Base-by-base conservation (phyloP, 1,284 basidiomycete species). In the Cerrena zonata region DNA sequence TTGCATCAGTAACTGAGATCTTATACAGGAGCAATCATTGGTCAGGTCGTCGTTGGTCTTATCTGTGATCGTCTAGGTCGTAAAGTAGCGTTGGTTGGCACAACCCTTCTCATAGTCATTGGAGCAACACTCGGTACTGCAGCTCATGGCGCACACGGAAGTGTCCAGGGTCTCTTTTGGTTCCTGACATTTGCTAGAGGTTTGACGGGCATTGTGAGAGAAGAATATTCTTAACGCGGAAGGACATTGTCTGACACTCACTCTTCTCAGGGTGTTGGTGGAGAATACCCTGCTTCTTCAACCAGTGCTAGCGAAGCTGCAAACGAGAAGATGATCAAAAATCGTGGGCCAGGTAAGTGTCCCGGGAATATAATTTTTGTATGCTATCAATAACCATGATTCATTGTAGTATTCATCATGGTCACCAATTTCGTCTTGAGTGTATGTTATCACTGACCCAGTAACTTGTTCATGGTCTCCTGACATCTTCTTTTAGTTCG, bases 271-370 rank as follows among this genome's bases (percentile, higher is more conserved):
- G 82, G 85, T 51, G 84, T 84, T 4, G 85, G 86, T 22, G 86
- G 87, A 12, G 86, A 90, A 69, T 91, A 90, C 64, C 86, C 87
- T 0, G 84, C 84, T 2, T 84, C 81, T 11, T 81, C 79, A 1
- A 80, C 84, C 0, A 76, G 74, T 26, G 84, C 84, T 1, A 80
- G 76, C 39, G 86, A 89, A 62, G 80, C 85, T 27, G 84, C 85
- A 10, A 89, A 90, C 59, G 86, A 90, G 66, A 78, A 77, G 54
- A 79, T 79, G 65, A 53, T 77, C 30, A 73, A 77, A 56, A 68
- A 75, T 46, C 77, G 88, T 18, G 86, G 86, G 0, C 83, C 85
- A 60, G 69, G 80, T 80, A 51, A 12, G 59, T 45, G 24, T 19
- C 23, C n/a, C 25, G 7, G 22, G 12, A 21, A 41, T 24, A 40